Conservation (phyloP, 2,329 filamentous ascomycete genomes). For the Phyllosticta citribraziliensis region DNA sequence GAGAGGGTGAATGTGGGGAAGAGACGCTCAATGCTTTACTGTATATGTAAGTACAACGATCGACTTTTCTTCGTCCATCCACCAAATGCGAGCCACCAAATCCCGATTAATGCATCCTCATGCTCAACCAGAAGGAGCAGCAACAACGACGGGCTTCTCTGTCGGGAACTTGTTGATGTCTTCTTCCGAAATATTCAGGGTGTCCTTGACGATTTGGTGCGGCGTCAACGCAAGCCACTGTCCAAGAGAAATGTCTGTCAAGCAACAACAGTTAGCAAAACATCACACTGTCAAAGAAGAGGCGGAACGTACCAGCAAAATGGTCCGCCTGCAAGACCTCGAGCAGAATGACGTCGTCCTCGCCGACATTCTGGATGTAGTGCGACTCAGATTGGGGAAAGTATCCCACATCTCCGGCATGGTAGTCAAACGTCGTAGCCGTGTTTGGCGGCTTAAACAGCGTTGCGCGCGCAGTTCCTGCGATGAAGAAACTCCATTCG, state of each 20-base stretch:
- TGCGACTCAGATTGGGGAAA: slow-evolving; percentile 13
- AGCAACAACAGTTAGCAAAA: not conserved
- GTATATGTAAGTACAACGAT: too few relatives aligned
- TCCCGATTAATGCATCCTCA: too few relatives aligned
- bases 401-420: slow-evolving; percentile 13
- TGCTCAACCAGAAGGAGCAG: not conserved
- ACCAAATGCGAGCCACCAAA: too few relatives aligned
- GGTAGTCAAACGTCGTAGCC: slow-evolving; percentile 13
- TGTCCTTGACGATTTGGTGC: slow-evolving; percentile 49
- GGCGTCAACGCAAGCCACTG: slow-evolving; percentile 45
- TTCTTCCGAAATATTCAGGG: slow-evolving; percentile 35
- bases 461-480: slow-evolving; percentile 11
- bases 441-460: slow-evolving; percentile 11
- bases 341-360: slow-evolving; percentile 12
- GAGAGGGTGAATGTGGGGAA: too few relatives aligned
- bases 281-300: not conserved
- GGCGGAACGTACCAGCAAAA: slow-evolving; percentile 4
- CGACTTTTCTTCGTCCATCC: too few relatives aligned
- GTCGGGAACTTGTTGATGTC: slow-evolving; percentile 33
- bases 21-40: too few relatives aligned
- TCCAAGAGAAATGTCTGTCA: slow-evolving; percentile 30
- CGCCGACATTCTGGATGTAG: slow-evolving; percentile 14
- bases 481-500: slow-evolving; percentile 14
- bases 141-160: slow-evolving; percentile 26
- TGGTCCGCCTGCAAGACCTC: slow-evolving; percentile 14